Base-by-base conservation (phyloP, 805 yeast genomes). In the Wickerhamomyces subpelliculosus region DNA sequence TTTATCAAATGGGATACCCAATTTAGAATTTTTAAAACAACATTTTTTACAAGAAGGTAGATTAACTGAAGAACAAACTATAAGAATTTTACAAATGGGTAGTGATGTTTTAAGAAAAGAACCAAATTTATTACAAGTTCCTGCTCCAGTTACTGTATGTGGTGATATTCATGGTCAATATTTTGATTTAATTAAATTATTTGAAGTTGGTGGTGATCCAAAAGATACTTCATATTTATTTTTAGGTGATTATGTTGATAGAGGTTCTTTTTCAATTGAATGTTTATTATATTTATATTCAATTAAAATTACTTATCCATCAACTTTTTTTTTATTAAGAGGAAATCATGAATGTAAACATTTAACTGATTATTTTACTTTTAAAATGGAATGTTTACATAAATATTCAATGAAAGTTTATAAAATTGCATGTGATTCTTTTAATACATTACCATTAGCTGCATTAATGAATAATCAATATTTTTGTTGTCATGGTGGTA, bases 131-230 rank as follows among this genome's bases (percentile, higher is more conserved):
- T 64, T 90, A 36, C 70, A 71, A 16, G 83, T 93, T 2, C 89
- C 88, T 3, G 94, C 96, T 0, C 98, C 97, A 1, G 85, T 90
- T 3, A 89, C 96, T 0, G 88, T 90, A 3, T 88, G 97, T 64
- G 98, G 98, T 40, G 97, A 90, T 61, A 73, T 89, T n/a, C 97
- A 90, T 61, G 98, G 98, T 14, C 97, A 90, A 60, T 87, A 75
- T 58, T 89, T 74, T 58, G 98, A 90, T 60, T 68, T 90, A 49
- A 70, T 89, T 75, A 88, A 89, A 60, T 65, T 90, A 32, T 85
- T 90, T 54, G 97, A 90, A 57, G 90, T 88, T 14, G 95, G 96
- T 28, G 97, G 97, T 2, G 80, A 82, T 54, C 96, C 97, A 11
- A 68, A 64, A 13, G 61, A 55, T n/a, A 81, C 94, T 1, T 71